These are phyloP conservation scores for Eimeria maxima DNA, from an alignment of 169 alveolate genomes.

Conservation along the genomic window DNA sequence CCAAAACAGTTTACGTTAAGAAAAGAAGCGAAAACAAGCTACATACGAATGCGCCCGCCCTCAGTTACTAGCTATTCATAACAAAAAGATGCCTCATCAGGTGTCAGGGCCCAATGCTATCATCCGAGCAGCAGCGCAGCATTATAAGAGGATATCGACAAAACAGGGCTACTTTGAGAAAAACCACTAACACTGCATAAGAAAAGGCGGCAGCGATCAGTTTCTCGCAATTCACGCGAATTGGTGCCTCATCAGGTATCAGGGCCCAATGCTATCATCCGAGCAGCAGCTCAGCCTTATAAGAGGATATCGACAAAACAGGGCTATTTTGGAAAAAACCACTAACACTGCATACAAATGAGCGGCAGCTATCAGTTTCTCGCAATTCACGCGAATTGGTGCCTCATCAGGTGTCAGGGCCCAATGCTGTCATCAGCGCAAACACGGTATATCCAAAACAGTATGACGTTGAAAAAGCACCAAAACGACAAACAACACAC, in stretches of 20 bases:
- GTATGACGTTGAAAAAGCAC: not conserved
- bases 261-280: not conserved
- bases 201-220: too few species aligned
- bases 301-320: too few species aligned
- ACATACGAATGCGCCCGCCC: not conserved
- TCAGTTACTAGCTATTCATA: not conserved
- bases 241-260: too few species aligned
- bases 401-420: not conserved
- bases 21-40: too few species aligned
- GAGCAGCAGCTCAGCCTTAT: not conserved
- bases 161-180: too few species aligned
- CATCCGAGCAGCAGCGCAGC: not conserved
- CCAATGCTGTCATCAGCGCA: not conserved
- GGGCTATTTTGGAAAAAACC: not conserved
- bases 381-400: not conserved
- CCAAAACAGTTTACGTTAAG: not conserved
- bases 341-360: not conserved
- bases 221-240: too few species aligned
- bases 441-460: too few species aligned
- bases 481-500: not conserved
- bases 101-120: not conserved
- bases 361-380: not conserved
- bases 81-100: not conserved
- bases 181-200: too few species aligned
- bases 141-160: too few species aligned